Conservation (phyloP, 768 basidiomycete genomes). For the Infundibulicybe gibba region DNA sequence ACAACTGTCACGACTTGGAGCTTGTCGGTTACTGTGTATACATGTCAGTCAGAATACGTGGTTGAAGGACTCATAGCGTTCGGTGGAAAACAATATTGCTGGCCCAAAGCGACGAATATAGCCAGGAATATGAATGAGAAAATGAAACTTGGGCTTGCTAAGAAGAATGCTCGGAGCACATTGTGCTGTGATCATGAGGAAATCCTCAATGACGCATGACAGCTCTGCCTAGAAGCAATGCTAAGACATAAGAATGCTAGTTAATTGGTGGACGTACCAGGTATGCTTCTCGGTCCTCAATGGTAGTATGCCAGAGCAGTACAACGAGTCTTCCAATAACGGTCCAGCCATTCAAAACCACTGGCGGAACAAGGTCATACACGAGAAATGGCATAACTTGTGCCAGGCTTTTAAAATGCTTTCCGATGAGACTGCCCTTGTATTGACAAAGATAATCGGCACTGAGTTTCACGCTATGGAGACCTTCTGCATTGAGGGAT, state of each 20-base stretch:
- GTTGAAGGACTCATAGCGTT: conserved; percentile 22
- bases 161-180: conserved; percentile 20
- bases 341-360: conserved; percentile 16
- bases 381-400: conserved; percentile 25
- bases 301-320: conserved; percentile 23
- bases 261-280: conserved; percentile 8
- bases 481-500: conserved; percentile 10
- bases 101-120: conserved; percentile 23
- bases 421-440: conserved; percentile 21
- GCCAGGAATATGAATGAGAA: conserved; percentile 20
- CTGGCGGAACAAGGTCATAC: conserved; percentile 16
- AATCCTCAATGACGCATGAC: conserved; percentile 15
- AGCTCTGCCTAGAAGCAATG: neutral
- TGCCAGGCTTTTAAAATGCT: conserved; percentile 21
- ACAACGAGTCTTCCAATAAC: conserved; percentile 14
- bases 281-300: conserved; percentile 16
- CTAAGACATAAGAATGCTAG: neutral
- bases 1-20: neutral
- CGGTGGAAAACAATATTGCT: conserved; percentile 21
- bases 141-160: conserved; percentile 12
- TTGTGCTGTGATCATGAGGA: conserved; percentile 6
- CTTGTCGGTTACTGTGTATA: neutral
- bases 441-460: conserved; percentile 28
- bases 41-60: conserved; percentile 8
- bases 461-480: conserved; percentile 16